Conservation (phyloP, 352 stramenopile genomes). For the Achlya hypogyna region DNA sequence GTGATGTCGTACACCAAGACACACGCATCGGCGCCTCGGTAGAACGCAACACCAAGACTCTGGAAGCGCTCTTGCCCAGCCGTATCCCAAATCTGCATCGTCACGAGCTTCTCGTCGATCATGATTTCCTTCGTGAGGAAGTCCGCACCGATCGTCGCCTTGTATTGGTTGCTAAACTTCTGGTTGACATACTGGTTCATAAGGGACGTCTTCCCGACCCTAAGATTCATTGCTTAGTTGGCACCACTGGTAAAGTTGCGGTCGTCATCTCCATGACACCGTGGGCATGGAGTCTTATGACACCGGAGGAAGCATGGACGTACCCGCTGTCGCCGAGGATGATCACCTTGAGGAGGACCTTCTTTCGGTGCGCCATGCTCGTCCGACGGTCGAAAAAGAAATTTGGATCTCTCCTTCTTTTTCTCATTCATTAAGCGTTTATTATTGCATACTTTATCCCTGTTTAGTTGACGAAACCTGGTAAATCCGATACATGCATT, state of each 20-base stretch:
- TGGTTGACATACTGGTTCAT: slow-evolving; percentile 99
- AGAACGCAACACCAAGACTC: slow-evolving; percentile 97
- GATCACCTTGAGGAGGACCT: slow-evolving; percentile 96
- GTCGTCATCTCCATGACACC: no score
- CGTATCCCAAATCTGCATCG: slow-evolving; percentile 99
- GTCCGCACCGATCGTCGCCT: slow-evolving; percentile 98
- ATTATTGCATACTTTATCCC: background rate
- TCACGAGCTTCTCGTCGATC: slow-evolving; percentile 94
- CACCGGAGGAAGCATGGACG: slow-evolving; percentile 21
- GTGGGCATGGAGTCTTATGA: no score
- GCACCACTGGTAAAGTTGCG: no score
- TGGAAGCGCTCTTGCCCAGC: slow-evolving; percentile 98
- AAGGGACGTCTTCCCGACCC: slow-evolving; percentile 98
- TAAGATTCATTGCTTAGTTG: slow-evolving; percentile 27
- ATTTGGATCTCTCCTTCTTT: background rate
- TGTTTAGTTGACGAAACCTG: background rate
- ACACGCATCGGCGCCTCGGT: slow-evolving; percentile 96
- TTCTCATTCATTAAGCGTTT: background rate
- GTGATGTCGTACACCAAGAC: slow-evolving; percentile 99
- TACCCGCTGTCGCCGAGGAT: slow-evolving; percentile 97
- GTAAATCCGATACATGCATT: background rate
- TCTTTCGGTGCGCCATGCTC: slow-evolving; percentile 86
- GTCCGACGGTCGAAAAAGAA: slow-evolving; percentile 1
- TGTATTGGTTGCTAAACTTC: slow-evolving; percentile 98
- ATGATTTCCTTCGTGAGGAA: slow-evolving; percentile 97